phyloP scores from a whole-genome alignment of 2,329 filamentous ascomycete genomes.

The Onygenales sp. region DNA sequence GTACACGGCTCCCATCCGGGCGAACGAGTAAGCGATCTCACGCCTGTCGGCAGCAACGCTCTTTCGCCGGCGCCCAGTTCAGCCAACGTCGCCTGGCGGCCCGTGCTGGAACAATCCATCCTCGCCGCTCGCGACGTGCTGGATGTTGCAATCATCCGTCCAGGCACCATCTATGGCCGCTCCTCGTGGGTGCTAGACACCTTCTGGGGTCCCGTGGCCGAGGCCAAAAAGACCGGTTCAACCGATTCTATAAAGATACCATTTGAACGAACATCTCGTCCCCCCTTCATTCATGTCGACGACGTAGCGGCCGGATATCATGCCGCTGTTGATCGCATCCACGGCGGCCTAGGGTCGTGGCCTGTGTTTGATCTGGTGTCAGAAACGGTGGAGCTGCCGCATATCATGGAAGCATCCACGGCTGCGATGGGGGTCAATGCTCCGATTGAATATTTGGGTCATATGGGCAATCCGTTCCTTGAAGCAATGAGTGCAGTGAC shows the following conservation, averaged over 20 bases:
- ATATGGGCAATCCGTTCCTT: slow-evolving; percentile 16
- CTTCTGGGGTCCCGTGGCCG: slow-evolving; percentile 18
- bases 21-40: slow-evolving; percentile 20
- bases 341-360: slow-evolving; percentile 20
- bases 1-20: slow-evolving; percentile 23
- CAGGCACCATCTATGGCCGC: slow-evolving; percentile 28
- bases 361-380: slow-evolving; percentile 31
- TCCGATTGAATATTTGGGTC: slow-evolving; percentile 17
- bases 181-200: slow-evolving; percentile 19
- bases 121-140: slow-evolving; percentile 21
- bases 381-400: slow-evolving; percentile 22
- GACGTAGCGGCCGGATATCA: slow-evolving; percentile 27
- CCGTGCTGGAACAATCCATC: slow-evolving; percentile 23
- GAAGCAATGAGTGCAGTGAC: slow-evolving; percentile 19
- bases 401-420: slow-evolving; percentile 18
- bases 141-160: slow-evolving; percentile 25
- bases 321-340: slow-evolving; percentile 21
- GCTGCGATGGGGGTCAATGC: slow-evolving; percentile 7
- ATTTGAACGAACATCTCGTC: slow-evolving; percentile 13
- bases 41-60: slow-evolving; percentile 14
- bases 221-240: slow-evolving; percentile 14
- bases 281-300: slow-evolving; percentile 29
- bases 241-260: slow-evolving; percentile 12
- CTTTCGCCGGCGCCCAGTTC: slow-evolving; percentile 12
- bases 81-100: slow-evolving; percentile 22